phyloP scores from a whole-genome alignment of 805 yeast species.

The Metschnikowia picachoensis region DNA sequence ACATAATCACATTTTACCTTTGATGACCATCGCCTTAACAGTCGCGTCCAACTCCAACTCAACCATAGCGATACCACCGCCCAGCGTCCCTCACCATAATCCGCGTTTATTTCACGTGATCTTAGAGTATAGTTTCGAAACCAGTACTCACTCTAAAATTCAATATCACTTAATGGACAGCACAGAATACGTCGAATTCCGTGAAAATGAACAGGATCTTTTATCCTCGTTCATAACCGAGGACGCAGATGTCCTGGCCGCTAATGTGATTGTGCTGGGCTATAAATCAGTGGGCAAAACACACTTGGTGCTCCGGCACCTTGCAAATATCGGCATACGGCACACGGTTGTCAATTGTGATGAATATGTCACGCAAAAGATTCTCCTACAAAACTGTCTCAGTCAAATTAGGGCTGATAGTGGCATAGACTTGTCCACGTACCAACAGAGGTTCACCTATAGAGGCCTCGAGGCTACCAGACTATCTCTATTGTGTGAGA shows the following conservation, averaged over 20 bases:
- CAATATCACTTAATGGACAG: neutral
- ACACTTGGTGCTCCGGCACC: constrained; percentile 29
- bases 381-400: constrained; percentile 41
- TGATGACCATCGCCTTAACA: no score
- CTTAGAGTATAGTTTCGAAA: neutral
- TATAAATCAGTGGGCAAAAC: constrained; percentile 49
- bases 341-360: constrained; percentile 41
- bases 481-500: constrained; percentile 36
- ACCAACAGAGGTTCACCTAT: constrained; percentile 21
- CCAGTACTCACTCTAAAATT: neutral
- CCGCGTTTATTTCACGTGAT: no score
- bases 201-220: constrained; percentile 34
- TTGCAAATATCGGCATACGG: constrained; percentile 25
- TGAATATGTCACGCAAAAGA: constrained; percentile 38
- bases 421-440: constrained; percentile 23
- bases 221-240: constrained; percentile 33
- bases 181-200: constrained; percentile 8
- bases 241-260: constrained; percentile 25
- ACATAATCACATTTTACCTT: no score
- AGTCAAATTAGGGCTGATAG: constrained; percentile 35
- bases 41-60: no score
- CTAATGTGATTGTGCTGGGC: constrained; percentile 45
- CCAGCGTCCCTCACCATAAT: no score
- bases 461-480: constrained; percentile 26
- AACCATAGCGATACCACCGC: no score